Conservation (phyloP, 1,139 yeast species). For the Kurtzmaniella quercitrusa region DNA sequence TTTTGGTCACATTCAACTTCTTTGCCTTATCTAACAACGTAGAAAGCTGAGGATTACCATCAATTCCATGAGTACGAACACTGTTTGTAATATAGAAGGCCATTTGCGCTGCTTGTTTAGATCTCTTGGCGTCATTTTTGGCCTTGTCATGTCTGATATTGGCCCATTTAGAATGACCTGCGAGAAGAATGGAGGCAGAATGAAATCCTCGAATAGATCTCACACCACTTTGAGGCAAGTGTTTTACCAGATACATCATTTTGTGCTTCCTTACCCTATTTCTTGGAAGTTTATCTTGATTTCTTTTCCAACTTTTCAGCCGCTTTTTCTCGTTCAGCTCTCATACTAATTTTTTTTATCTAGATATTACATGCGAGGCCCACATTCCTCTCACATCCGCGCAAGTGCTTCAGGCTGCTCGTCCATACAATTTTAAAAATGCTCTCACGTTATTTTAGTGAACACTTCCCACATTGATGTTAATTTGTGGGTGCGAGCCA, state of each 20-base stretch:
- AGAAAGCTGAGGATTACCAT: constrained; percentile 68
- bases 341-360: too few species aligned
- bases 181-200: constrained; percentile 15
- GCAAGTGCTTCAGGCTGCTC: too few species aligned
- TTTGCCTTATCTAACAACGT: constrained; percentile 78
- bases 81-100: constrained; percentile 73
- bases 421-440: too few species aligned
- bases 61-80: constrained; percentile 51
- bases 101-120: constrained; percentile 65
- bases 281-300: too few species aligned
- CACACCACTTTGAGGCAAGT: neutral
- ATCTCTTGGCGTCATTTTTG: constrained; percentile 78
- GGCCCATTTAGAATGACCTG: constrained; percentile 95
- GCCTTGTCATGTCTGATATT: constrained; percentile 93
- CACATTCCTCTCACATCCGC: too few species aligned
- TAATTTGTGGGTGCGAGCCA: neutral
- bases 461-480: neutral
- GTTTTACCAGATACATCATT: neutral
- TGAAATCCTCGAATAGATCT: constrained; percentile 8
- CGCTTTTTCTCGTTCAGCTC: too few species aligned
- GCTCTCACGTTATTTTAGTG: too few species aligned
- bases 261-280: too few species aligned
- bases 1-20: constrained; percentile 75
- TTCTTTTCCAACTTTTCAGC: too few species aligned
- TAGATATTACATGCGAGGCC: too few species aligned